Evolutionary conservation across 2,329 filamentous ascomycete genomes (phyloP).

Genomic region (Ploettnerulaceae sp.): DNA sequence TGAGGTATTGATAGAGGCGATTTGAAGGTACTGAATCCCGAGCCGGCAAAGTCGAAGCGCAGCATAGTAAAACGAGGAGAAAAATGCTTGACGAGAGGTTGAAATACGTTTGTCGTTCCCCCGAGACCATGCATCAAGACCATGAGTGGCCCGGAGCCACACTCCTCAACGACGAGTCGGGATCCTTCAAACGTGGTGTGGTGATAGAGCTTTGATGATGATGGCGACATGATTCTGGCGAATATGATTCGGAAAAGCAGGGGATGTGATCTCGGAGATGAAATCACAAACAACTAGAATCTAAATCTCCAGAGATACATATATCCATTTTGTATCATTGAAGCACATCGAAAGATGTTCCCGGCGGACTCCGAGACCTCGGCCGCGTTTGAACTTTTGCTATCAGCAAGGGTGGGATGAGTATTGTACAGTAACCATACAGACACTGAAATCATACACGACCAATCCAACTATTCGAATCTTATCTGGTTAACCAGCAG

Average conservation of each 20-base stretch:
- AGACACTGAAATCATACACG: background rate
- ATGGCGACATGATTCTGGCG: background rate
- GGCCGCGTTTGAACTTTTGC: background rate
- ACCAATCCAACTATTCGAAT: no score
- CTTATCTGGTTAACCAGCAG: no score
- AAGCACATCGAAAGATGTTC: no score
- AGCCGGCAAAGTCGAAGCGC: constrained; percentile 21
- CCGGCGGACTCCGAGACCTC: background rate
- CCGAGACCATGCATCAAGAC: constrained; percentile 32
- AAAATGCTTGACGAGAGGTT: constrained; percentile 19
- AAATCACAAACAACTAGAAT: no score
- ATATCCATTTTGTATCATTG: background rate
- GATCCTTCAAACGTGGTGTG: constrained; percentile 25
- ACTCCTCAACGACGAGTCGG: constrained; percentile 26
- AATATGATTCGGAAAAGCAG: no score
- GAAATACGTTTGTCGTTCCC: constrained; percentile 21
- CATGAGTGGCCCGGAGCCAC: constrained; percentile 27
- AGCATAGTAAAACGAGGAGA: constrained; percentile 20
- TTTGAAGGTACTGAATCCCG: constrained; percentile 22
- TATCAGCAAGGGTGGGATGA: constrained; percentile 1
- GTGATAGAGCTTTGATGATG: constrained; percentile 27
- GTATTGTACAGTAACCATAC: background rate
- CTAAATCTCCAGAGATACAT: no score
- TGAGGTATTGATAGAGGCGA: constrained; percentile 15
- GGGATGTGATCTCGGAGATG: no score